Conservation (phyloP, 345 rosid genomes). For the Trapa incisa region DNA sequence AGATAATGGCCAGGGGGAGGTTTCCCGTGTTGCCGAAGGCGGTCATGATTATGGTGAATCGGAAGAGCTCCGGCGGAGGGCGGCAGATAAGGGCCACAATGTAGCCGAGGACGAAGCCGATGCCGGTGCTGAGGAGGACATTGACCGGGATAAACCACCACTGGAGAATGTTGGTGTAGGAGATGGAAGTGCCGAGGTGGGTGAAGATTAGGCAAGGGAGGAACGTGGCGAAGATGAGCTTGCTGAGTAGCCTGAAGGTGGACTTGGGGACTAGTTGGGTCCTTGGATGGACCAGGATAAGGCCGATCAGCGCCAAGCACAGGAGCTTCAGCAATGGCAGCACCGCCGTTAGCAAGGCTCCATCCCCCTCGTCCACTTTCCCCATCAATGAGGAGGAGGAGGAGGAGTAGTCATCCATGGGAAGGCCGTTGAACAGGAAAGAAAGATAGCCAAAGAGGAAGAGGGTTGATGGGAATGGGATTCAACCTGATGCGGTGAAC, state of each 20-base stretch:
- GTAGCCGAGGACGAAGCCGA: conserved; percentile 26
- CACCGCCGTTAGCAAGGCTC: too few relatives aligned
- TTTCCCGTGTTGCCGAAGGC: conserved; percentile 90
- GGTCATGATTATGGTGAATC: conserved; percentile 76
- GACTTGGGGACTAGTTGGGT: conserved; percentile 16
- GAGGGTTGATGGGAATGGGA: too few relatives aligned
- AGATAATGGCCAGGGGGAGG: conserved; percentile 65
- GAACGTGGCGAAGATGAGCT: conserved; percentile 81
- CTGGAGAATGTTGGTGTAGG: conserved; percentile 15
- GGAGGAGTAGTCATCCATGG: too few relatives aligned
- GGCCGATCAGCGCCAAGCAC: too few relatives aligned
- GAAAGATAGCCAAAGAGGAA: too few relatives aligned
- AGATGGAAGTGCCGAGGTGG: conserved; percentile 67
- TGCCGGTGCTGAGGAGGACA: conserved; percentile 49
- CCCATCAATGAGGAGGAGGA: too few relatives aligned
- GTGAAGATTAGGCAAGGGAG: conserved; percentile 86
- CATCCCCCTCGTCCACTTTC: too few relatives aligned
- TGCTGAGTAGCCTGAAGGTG: conserved; percentile 72
- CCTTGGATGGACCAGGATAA: too few relatives aligned
- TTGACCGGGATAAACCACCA: conserved; percentile 9
- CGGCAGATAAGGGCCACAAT: conserved; percentile 65
- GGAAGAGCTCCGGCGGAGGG: conserved; percentile 48
- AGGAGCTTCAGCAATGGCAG: too few relatives aligned
- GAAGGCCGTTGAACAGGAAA: too few relatives aligned
- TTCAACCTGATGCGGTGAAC: too few relatives aligned